Conservation (phyloP, 352 stramenopile genomes). For the Pythium sukuiense region DNA sequence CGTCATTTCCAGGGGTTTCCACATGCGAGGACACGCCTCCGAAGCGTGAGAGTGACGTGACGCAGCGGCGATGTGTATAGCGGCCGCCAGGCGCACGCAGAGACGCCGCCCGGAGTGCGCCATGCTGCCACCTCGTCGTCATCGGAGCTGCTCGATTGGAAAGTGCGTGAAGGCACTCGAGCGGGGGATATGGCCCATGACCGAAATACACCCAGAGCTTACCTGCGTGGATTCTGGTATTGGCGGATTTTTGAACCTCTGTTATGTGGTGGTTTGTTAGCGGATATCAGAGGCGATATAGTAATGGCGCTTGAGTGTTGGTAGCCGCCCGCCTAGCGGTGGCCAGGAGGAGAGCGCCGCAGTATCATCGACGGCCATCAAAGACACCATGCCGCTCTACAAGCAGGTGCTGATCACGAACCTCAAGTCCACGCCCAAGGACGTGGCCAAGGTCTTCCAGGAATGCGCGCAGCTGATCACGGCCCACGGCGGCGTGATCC, state of each 20-base stretch:
- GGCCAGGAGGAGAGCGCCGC: constrained; percentile 21
- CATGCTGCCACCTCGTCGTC: not conserved
- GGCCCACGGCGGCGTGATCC: constrained; percentile 68
- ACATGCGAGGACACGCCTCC: constrained; percentile 18
- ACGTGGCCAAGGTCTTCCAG: constrained; percentile 83
- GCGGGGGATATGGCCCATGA: not conserved
- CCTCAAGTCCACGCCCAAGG: constrained; percentile 83
- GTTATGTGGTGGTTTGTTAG: not conserved
- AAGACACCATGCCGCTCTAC: constrained; percentile 66
- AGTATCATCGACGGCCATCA: constrained; percentile 22
- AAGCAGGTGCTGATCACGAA: constrained; percentile 89
- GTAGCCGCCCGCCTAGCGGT: constrained; percentile 25
- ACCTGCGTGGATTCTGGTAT: not conserved
- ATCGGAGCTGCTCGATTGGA: not conserved
- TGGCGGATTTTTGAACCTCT: not conserved
- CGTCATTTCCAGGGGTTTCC: not conserved
- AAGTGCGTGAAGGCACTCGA: constrained; percentile 13
- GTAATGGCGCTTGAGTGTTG: constrained; percentile 11
- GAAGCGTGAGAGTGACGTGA: constrained; percentile 16
- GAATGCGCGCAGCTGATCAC: constrained; percentile 76
- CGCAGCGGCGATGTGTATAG: not conserved
- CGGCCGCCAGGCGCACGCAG: not conserved
- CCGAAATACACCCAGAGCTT: constrained; percentile 7
- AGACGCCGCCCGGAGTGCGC: not conserved
- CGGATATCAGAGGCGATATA: constrained; percentile 8